phyloP scores from a whole-genome alignment of 2,329 filamentous ascomycete species.

The Xylaria polymorpha region DNA sequence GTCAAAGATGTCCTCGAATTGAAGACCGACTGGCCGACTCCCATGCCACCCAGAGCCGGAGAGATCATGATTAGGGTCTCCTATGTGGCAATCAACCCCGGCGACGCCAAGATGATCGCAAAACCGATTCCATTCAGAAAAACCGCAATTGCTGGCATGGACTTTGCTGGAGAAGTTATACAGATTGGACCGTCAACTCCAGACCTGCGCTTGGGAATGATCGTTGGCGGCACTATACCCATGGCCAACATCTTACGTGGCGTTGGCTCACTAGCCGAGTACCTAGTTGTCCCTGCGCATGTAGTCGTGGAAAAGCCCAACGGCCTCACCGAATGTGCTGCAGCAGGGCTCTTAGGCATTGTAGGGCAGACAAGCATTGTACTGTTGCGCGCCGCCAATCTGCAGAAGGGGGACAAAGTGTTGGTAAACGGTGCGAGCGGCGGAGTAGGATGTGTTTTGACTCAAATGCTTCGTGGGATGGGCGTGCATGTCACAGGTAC shows the following conservation, averaged over 20 bases:
- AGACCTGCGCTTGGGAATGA: slow-evolving; percentile 42
- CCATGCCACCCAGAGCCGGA: slow-evolving; percentile 31
- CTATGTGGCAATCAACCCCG: slow-evolving; percentile 54
- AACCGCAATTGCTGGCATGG: slow-evolving; percentile 49
- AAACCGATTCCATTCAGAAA: slow-evolving; percentile 49
- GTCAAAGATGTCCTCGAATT: slow-evolving; percentile 45
- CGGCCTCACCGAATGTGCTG: slow-evolving; percentile 33
- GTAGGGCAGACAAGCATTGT: slow-evolving; percentile 52
- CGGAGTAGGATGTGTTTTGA: slow-evolving; percentile 42
- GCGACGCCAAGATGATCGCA: slow-evolving; percentile 50
- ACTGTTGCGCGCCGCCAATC: slow-evolving; percentile 43
- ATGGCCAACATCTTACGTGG: slow-evolving; percentile 46
- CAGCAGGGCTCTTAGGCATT: slow-evolving; percentile 51
- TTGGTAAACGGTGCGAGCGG: slow-evolving; percentile 46
- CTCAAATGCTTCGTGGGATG: slow-evolving; percentile 41
- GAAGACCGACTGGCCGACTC: slow-evolving; percentile 40
- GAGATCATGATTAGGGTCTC: slow-evolving; percentile 50
- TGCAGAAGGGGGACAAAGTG: slow-evolving; percentile 42
- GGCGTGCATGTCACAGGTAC: slow-evolving; percentile 43
- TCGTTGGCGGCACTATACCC: slow-evolving; percentile 50
- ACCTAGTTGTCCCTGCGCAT: slow-evolving; percentile 50
- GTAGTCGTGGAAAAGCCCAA: slow-evolving; percentile 48
- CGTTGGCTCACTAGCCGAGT: slow-evolving; percentile 52
- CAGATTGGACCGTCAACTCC: slow-evolving; percentile 43
- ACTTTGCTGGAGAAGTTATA: slow-evolving; percentile 52